phyloP scores from a whole-genome alignment of 768 basidiomycete species.

The Sarcomyxa edulis region DNA sequence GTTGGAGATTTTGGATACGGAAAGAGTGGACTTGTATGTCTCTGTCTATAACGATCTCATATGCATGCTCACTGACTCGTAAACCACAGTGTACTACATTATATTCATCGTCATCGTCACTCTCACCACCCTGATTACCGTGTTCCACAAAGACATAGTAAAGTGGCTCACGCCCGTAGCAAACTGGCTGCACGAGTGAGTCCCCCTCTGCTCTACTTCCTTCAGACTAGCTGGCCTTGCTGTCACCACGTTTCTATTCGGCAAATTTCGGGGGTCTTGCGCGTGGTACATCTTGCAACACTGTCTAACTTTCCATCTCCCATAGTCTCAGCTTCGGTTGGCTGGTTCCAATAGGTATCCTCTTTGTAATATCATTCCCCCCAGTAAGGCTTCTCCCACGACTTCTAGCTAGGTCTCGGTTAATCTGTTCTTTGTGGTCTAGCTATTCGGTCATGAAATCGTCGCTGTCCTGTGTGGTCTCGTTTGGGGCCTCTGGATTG shows the following conservation, averaged over 20 bases:
- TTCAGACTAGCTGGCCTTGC: constrained; percentile 1
- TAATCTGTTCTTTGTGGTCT: constrained; percentile 1
- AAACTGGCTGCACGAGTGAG: constrained; percentile 58
- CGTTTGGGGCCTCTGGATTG: constrained; percentile 85
- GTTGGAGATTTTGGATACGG: constrained; percentile 48
- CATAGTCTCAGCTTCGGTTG: constrained; percentile 54
- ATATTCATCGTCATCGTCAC: constrained; percentile 39
- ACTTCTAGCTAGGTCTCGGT: not conserved
- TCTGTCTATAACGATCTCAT: not conserved
- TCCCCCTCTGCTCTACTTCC: constrained; percentile 14
- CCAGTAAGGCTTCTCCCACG: constrained; percentile 40
- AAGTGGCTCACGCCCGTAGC: constrained; percentile 62
- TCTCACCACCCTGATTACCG: constrained; percentile 45
- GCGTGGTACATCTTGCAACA: too few species aligned
- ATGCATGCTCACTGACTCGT: not conserved
- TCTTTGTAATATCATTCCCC: constrained; percentile 85
- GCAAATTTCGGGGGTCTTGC: too few species aligned
- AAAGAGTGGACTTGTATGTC: constrained; percentile 54
- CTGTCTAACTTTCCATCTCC: not conserved
- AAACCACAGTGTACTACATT: constrained; percentile 44
- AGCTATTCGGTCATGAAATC: constrained; percentile 92
- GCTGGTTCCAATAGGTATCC: constrained; percentile 73
- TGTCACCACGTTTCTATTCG: too few species aligned
- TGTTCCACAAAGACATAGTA: constrained; percentile 73
- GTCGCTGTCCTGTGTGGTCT: constrained; percentile 84